phyloP scores from a whole-genome alignment of 1,284 basidiomycete genomes.

The Amylostereum areolatum region DNA sequence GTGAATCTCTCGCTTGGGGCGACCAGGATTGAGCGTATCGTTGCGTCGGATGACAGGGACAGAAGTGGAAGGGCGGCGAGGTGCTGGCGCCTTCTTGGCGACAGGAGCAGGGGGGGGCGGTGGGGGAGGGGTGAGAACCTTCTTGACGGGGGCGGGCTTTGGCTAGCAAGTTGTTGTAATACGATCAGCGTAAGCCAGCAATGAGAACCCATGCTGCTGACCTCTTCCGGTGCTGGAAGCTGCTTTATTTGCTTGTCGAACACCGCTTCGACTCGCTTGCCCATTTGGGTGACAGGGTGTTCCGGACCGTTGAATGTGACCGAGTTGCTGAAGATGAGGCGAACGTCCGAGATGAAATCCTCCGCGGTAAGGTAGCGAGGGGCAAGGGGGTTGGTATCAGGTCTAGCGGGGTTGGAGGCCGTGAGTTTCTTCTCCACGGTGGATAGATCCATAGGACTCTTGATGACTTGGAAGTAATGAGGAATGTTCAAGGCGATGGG shows the following conservation, averaged over 20 bases:
- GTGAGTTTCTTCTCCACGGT: slow-evolving; percentile 87
- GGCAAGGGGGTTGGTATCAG: slow-evolving; percentile 59
- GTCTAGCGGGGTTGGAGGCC: slow-evolving; percentile 74
- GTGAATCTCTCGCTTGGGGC: slow-evolving; percentile 96
- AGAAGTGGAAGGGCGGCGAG: slow-evolving; percentile 68
- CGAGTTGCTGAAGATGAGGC: slow-evolving; percentile 86
- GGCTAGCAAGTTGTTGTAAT: slow-evolving; percentile 16
- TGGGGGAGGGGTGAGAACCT: slow-evolving; percentile 17
- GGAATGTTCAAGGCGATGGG: slow-evolving; percentile 86
- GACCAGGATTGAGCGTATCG: slow-evolving; percentile 50
- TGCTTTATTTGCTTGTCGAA: slow-evolving; percentile 89
- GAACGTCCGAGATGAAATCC: slow-evolving; percentile 79
- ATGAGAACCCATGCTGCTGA: slow-evolving; percentile 32
- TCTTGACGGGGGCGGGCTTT: slow-evolving; percentile 38
- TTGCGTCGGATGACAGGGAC: slow-evolving; percentile 75
- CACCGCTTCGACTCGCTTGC: slow-evolving; percentile 74
- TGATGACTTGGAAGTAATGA: slow-evolving; percentile 86
- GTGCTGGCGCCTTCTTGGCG: slow-evolving; percentile 41
- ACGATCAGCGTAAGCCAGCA: slow-evolving; percentile 9
- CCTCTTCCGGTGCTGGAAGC: slow-evolving; percentile 72
- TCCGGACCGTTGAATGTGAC: slow-evolving; percentile 90
- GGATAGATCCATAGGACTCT: slow-evolving; percentile 92
- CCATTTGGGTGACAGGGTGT: slow-evolving; percentile 76
- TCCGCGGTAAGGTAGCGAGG: slow-evolving; percentile 72
- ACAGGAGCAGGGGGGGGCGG: slow-evolving; percentile 20